These are phyloP conservation scores for Euphrasia confusa DNA, from an alignment of 257 asterid genomes.

Conservation along the genomic window DNA sequence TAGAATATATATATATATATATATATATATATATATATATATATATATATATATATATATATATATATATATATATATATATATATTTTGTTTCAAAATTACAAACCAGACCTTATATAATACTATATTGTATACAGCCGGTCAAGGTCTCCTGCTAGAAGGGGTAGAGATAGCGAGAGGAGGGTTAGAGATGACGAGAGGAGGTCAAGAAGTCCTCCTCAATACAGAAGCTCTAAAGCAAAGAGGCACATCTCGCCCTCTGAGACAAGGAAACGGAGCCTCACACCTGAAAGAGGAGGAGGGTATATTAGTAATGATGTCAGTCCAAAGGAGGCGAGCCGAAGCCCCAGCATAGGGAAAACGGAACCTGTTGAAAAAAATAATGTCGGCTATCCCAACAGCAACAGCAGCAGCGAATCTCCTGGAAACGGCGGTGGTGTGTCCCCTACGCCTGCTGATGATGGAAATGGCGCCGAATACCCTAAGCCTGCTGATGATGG, in stretches of 20 bases:
- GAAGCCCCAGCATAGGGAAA: slow-evolving; percentile 31
- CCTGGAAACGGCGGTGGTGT: slow-evolving; percentile 26
- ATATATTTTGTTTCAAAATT: no score
- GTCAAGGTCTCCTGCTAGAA: slow-evolving; percentile 56
- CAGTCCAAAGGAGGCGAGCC: slow-evolving; percentile 41
- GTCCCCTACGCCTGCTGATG: slow-evolving; percentile 30
- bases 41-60: no score
- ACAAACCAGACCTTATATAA: no score
- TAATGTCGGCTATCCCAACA: slow-evolving; percentile 27
- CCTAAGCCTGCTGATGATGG: slow-evolving; percentile 27
- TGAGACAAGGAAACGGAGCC: slow-evolving; percentile 41
- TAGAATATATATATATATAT: no score
- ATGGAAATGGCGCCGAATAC: slow-evolving; percentile 36
- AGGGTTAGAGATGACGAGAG: slow-evolving; percentile 23
- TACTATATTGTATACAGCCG: no score
- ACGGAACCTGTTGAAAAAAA: not conserved
- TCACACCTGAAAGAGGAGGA: slow-evolving; percentile 38
- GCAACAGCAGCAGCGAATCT: slow-evolving; percentile 47
- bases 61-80: no score
- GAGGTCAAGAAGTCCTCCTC: slow-evolving; percentile 54
- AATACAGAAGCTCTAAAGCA: slow-evolving; percentile 35
- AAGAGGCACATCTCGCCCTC: slow-evolving; percentile 32
- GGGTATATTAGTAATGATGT: no score
- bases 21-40: no score
- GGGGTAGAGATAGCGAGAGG: slow-evolving; percentile 33